Percentiles rank a stretch among this genome's conserved stretches.
phyloP scores from a whole-genome alignment of 2,329 filamentous ascomycete species.

The Fusarium caatingaense region DNA sequence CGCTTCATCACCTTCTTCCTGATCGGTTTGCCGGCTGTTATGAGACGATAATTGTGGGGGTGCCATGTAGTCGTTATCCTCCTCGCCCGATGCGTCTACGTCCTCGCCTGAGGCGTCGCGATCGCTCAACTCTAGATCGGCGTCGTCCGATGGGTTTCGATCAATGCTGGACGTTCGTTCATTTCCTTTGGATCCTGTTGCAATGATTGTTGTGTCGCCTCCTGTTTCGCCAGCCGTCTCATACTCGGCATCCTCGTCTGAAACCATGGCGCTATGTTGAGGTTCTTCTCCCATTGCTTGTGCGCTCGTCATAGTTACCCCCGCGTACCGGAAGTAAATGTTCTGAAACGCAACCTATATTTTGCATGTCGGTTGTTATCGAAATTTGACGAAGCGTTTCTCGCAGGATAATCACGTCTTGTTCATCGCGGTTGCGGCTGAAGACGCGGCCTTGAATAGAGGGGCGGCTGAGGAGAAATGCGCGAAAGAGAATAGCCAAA shows the following conservation, averaged over 20 bases:
- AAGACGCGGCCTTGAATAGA: conserved; percentile 41
- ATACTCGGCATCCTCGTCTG: conserved; percentile 62
- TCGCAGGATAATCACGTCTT: conserved; percentile 38
- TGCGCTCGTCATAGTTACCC: conserved; percentile 60
- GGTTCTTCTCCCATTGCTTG: conserved; percentile 69
- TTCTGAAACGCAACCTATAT: conserved; percentile 22
- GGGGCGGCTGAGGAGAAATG: conserved; percentile 7
- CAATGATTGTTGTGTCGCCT: conserved; percentile 45
- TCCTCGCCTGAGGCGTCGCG: conserved; percentile 57
- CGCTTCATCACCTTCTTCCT: conserved; percentile 48
- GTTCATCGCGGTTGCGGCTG: conserved; percentile 40
- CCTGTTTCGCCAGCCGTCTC: conserved; percentile 50
- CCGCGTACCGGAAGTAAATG: conserved; percentile 41
- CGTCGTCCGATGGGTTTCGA: conserved; percentile 43
- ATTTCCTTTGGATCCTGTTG: conserved; percentile 24
- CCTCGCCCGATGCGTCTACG: conserved; percentile 57
- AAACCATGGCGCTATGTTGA: conserved; percentile 65
- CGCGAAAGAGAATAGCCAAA: conserved; percentile 1
- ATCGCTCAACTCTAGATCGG: conserved; percentile 53
- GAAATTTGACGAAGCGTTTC: conserved; percentile 40
- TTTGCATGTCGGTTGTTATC: conserved; percentile 49
- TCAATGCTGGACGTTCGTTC: background rate
- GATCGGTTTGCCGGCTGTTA: conserved; percentile 47
- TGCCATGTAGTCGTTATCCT: conserved; percentile 51
- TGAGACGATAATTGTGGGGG: conserved; percentile 43